These are phyloP conservation scores for Plenodomus tracheiphilus DNA, from an alignment of 2,329 filamentous ascomycete species.

Conservation along the genomic window DNA sequence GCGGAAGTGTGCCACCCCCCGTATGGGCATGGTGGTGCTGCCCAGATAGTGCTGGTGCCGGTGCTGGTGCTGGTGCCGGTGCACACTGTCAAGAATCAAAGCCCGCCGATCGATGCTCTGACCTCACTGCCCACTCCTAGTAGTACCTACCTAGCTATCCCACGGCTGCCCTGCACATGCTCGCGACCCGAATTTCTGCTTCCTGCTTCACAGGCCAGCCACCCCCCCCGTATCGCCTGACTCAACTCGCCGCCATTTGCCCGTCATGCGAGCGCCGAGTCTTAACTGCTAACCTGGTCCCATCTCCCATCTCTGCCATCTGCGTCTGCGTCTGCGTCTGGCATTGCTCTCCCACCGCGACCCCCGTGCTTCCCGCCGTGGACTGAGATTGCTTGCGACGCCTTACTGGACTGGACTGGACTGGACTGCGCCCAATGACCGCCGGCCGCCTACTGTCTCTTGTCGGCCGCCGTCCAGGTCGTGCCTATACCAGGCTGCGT, in stretches of 20 bases:
- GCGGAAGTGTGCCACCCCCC: neutral
- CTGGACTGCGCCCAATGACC: conserved; percentile 35
- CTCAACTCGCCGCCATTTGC: conserved; percentile 12
- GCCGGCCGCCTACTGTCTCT: conserved; percentile 26
- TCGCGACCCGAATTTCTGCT: neutral
- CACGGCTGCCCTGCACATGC: neutral
- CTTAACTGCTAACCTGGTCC: conserved; percentile 17
- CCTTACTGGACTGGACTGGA: conserved; percentile 15
- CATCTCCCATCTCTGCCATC: conserved; percentile 15
- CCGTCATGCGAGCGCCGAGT: conserved; percentile 26
- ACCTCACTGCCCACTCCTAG: neutral
- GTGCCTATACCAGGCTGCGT: conserved; percentile 26
- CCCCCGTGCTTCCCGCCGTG: conserved; percentile 12
- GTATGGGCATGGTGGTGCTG: too few species aligned
- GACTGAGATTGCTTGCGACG: conserved; percentile 17
- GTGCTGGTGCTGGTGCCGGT: neutral
- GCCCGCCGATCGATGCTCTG: conserved; percentile 12
- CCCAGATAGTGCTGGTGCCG: too few species aligned
- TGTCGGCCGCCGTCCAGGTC: conserved; percentile 33
- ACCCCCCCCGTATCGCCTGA: neutral
- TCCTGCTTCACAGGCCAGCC: neutral
- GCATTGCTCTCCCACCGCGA: conserved; percentile 9
- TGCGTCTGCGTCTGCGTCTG: conserved; percentile 8
- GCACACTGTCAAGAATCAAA: conserved; percentile 3
- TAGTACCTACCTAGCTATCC: too few species aligned